Evolutionary conservation across 1,139 yeast species (phyloP).

Genomic region (Blastobotrys proliferans): DNA sequence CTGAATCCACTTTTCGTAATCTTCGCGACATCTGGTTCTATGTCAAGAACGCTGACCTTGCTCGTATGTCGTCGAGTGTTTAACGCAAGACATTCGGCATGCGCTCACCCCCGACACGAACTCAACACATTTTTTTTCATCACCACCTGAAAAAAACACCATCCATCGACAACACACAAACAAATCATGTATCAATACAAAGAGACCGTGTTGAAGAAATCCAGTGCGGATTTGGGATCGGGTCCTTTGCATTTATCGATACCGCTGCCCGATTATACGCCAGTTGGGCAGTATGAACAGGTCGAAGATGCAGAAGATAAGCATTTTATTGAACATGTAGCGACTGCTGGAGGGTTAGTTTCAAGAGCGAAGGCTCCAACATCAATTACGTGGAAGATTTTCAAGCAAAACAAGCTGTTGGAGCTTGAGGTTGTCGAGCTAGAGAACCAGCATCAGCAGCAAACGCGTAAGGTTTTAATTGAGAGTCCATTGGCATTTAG

Average conservation of each 20-base stretch:
- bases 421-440: slow-evolving; percentile 27
- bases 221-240: slow-evolving; percentile 14
- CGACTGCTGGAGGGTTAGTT: slow-evolving; percentile 22
- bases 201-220: slow-evolving; percentile 16
- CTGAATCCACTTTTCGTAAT: no score
- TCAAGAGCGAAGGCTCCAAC: slow-evolving; percentile 10
- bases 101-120: no score
- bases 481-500: slow-evolving; percentile 21
- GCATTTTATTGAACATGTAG: slow-evolving; percentile 25
- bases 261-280: slow-evolving; percentile 15
- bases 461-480: slow-evolving; percentile 24
- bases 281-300: slow-evolving; percentile 12
- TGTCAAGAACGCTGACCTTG: no score
- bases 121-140: slow-evolving; percentile 1
- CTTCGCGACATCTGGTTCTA: no score
- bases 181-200: slow-evolving; percentile 13
- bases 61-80: no score
- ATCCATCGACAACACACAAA: no score
- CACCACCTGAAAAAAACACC: background rate
- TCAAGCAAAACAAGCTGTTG: slow-evolving; percentile 20
- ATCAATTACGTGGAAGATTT: slow-evolving; percentile 25
- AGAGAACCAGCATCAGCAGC: slow-evolving; percentile 2
- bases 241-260: slow-evolving; percentile 13
- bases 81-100: no score
- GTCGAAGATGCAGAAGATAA: slow-evolving; percentile 20